Evolutionary conservation across 495 filamentous ascomycete genomes (phyloP).

Genomic region (Aspergillus steynii): DNA sequence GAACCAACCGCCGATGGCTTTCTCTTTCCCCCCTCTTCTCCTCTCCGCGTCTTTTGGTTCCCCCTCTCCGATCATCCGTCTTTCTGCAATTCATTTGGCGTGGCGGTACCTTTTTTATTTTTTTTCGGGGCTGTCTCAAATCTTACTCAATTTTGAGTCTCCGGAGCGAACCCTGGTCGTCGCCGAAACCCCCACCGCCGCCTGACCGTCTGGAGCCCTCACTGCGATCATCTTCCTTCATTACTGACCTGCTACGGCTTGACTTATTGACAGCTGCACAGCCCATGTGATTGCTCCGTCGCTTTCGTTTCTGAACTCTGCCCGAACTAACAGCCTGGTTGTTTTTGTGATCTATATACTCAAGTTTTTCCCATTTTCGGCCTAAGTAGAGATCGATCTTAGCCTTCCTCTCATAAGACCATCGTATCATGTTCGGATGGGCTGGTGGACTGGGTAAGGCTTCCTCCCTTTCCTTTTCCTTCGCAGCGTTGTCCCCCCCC

Average conservation of each 20-base stretch:
- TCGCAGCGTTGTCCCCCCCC: background rate
- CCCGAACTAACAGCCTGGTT: background rate
- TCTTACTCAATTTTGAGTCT: background rate
- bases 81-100: background rate
- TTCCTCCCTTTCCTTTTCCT: conserved; percentile 2
- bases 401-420: conserved; percentile 14
- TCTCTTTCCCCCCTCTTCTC: background rate
- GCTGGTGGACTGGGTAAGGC: conserved; percentile 36
- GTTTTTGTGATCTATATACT: background rate
- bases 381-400: conserved; percentile 2
- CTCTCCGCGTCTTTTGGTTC: background rate
- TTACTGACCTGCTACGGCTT: too few relatives aligned
- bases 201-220: background rate
- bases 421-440: conserved; percentile 42
- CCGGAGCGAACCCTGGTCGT: background rate
- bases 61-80: background rate
- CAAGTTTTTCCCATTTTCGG: background rate
- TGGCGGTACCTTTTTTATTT: background rate
- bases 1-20: too few relatives aligned
- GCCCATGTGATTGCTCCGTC: background rate
- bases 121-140: background rate
- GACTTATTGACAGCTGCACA: background rate
- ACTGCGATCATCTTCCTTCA: background rate
- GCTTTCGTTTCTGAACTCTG: background rate
- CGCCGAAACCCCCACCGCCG: background rate